A percentile compares a stretch with the other conserved stretches of the same genome.
phyloP scores from a whole-genome alignment of 192 early-diverging fungal species.

The Coemansia sp. region DNA sequence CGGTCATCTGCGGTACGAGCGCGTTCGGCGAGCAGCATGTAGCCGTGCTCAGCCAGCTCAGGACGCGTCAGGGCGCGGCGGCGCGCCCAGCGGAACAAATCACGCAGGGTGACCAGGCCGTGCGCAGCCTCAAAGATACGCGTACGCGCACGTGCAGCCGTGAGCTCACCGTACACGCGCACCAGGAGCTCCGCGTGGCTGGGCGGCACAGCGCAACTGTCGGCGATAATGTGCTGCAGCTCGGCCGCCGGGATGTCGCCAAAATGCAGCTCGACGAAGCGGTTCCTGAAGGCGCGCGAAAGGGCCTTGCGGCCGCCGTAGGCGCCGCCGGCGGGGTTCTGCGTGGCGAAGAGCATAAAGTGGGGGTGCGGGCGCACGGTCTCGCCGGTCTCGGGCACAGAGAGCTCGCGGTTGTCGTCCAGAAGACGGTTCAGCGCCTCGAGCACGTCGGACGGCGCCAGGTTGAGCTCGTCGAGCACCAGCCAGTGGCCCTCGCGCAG shows the following conservation, averaged over 20 bases:
- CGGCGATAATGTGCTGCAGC: conserved; percentile 84
- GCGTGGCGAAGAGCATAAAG: conserved; percentile 99
- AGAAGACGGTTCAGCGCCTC: conserved; percentile 96
- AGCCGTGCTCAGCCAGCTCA: conserved; percentile 91
- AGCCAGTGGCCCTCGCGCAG: conserved; percentile 95
- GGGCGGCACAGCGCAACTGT: conserved; percentile 82
- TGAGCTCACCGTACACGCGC: conserved; percentile 78
- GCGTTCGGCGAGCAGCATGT: conserved; percentile 92
- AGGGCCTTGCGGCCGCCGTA: conserved; percentile 97
- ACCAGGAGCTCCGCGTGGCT: conserved; percentile 84
- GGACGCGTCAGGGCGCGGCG: conserved; percentile 74
- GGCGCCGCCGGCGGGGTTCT: conserved; percentile 98
- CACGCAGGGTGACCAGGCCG: conserved; percentile 93
- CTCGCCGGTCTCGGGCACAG: conserved; percentile 95
- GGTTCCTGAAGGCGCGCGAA: conserved; percentile 94
- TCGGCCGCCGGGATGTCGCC: conserved; percentile 93
- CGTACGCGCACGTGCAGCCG: conserved; percentile 67
- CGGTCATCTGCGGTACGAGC: conserved; percentile 81
- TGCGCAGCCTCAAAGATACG: conserved; percentile 94
- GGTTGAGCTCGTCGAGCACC: conserved; percentile 96
- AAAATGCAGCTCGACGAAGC: conserved; percentile 97
- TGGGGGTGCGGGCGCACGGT: conserved; percentile 88
- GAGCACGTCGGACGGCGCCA: conserved; percentile 97
- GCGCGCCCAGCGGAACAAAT: conserved; percentile 96
- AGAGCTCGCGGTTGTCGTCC: conserved; percentile 96